These are phyloP conservation scores for Eucalyptus regnans DNA, from an alignment of 345 rosid genomes.

Conservation along the genomic window DNA sequence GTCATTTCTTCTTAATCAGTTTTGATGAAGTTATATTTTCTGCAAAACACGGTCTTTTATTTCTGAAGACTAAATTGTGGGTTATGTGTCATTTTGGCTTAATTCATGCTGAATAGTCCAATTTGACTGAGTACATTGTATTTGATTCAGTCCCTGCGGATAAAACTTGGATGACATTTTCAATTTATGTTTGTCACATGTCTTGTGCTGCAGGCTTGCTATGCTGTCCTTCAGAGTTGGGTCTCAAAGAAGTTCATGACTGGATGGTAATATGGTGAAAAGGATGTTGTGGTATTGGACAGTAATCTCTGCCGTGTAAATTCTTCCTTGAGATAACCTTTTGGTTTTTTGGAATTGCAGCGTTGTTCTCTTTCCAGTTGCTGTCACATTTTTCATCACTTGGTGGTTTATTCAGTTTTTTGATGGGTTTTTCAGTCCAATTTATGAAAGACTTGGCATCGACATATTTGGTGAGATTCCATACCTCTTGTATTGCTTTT, in stretches of 20 bases:
- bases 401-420: conserved; percentile 86
- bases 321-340: neutral
- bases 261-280: conserved; percentile 43
- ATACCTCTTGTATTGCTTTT: neutral
- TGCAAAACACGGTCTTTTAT: neutral
- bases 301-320: neutral
- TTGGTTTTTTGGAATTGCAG: conserved; percentile 32
- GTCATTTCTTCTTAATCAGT: neutral
- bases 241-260: conserved; percentile 89
- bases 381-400: conserved; percentile 72
- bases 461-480: conserved; percentile 64
- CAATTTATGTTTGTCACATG: neutral
- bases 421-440: conserved; percentile 81
- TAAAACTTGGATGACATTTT: neutral
- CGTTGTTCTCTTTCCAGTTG: conserved; percentile 79
- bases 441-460: conserved; percentile 62
- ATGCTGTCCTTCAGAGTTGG: conserved; percentile 85
- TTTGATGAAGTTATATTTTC: neutral
- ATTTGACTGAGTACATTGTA: neutral
- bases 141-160: neutral
- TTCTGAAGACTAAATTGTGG: neutral
- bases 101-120: neutral
- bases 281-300: neutral
- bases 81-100: neutral
- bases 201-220: conserved; percentile 53